These are phyloP conservation scores for Vaccinium vitisidaea DNA, from an alignment of 148 eudicot species.

Conservation along the genomic window DNA sequence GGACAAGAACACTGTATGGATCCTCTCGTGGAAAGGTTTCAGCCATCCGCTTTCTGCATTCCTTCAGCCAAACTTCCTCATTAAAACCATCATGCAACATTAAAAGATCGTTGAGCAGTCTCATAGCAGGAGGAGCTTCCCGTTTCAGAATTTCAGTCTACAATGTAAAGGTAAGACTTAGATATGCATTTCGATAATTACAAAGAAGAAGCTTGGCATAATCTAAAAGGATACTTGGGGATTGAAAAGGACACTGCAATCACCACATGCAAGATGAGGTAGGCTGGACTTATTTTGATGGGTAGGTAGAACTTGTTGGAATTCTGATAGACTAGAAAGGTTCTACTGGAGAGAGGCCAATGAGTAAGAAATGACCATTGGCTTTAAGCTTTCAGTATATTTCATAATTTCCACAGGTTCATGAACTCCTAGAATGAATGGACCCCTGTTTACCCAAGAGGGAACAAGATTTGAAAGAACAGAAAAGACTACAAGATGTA, in stretches of 20 bases:
- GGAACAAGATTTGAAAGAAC: background rate
- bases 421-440: background rate
- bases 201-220: constrained; percentile 1
- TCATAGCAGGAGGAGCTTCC: constrained; percentile 91
- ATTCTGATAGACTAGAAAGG: background rate
- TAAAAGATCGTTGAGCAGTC: constrained; percentile 84
- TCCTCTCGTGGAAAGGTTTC: constrained; percentile 91
- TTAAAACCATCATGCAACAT: constrained; percentile 90
- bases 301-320: background rate
- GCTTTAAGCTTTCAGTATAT: background rate
- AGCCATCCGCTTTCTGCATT: constrained; percentile 81
- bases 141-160: constrained; percentile 88
- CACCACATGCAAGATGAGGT: background rate
- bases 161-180: constrained; percentile 9
- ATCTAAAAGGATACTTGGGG: background rate
- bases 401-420: background rate
- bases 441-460: constrained; percentile 1
- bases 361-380: background rate
- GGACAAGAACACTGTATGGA: constrained; percentile 94
- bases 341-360: background rate
- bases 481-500: background rate
- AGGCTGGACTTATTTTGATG: constrained; percentile 2
- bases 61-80: constrained; percentile 86
- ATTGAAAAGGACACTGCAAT: background rate
- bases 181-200: background rate